Evolutionary conservation across 352 stramenopile genomes (phyloP), one percentile per base, ranked within the genome.

Genomic region (Phytophthora ramorum): DNA sequence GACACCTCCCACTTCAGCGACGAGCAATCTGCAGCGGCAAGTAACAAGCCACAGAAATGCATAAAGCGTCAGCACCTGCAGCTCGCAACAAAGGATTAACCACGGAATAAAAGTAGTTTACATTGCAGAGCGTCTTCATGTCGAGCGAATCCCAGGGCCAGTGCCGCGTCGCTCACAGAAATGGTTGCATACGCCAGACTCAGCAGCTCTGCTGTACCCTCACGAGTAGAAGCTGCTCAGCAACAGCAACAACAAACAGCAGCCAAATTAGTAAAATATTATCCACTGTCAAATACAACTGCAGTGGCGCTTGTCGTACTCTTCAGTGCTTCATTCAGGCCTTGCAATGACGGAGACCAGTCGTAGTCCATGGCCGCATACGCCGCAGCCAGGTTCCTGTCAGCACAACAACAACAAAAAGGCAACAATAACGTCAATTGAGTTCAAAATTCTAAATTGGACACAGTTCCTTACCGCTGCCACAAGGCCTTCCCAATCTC

Each of bases 401-500:
- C 17, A 19, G 2, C 16, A 24, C 34, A 24, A 24, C 22, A 24
- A 24, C 22, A 24, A 24, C 22, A 32, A 37, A 32, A 34, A 61
- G 38, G 22, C 40, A 54, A 16, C 34, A 32, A 16, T 9, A 35
- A 46, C 4, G 5, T 51, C 28, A 59, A 43, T 7, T 7, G 13
- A 14, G 34, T 17, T 40, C 34, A 17, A 40, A 40, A 44, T 44
- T 44, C 38, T 20, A 44, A 44, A 19, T 19, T 13, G 16, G 5
- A 12, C n/a, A 5, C n/a, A 44, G n/a, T 5, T 44, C 34, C 65
- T 51, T 38, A 90, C 81, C 83, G 69, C 41, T 86, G 63, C 83
- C 83, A 92, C 0, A 92, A 56, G 48, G 78, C 78, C 46, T 87
- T 92, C 41, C 81, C 81, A 45, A 92, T 85, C 38, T 77, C 74